Evolutionary conservation across 2,329 filamentous ascomycete genomes (phyloP), one percentile per base, ranked within the genome.

Genomic region (Microdochium trichocladiopsis): DNA sequence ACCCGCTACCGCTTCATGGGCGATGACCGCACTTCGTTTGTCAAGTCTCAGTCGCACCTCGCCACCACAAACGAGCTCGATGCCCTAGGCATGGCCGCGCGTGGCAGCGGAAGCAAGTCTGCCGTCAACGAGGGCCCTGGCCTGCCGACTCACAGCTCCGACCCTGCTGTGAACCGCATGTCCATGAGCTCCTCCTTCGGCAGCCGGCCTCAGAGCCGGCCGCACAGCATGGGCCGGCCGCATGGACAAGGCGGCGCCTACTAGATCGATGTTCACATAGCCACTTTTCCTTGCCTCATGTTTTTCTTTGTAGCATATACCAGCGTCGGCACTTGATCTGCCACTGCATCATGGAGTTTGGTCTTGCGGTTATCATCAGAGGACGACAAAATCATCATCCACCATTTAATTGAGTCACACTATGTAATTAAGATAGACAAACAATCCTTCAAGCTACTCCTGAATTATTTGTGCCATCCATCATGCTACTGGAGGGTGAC

Each of bases 1-100:
- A 90, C 88, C 43, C 86, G 92, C 56, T 97, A 97, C 72, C 90
- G 96, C 70, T 91, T 90, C 62, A 96, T 97, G 92, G 87, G 88
- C 51, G 93, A 97, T 63, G 93, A 97, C 69, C 87, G 93, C 61
- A 90, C 90, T 50, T 96, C 92, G 10, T 96, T 97, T 73, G 96
- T 96, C 84, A 96, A 96, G 76, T 96, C 91, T 14, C 88, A 94
- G 69, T 88, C 88, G 4, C 86, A 93, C 63, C 76, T 96, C 51
- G 82, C 71, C 47, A 73, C 77, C 16, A 90, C 87, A 4, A 95
- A 91, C 8, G 92, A 96, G 71, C 79, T 96, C 50, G 91, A 96
- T 67, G 92, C 92, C 9, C 75, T 96, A 53, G 92, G 89, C 58
- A 89, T 88, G 16, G 95, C 91, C 4, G 92, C 92, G 31, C 86